A percentile compares a stretch with the other conserved stretches of the same genome.
Evolutionary conservation across 2,329 filamentous ascomycete genomes (phyloP).

Genomic region (Alternaria dauci): DNA sequence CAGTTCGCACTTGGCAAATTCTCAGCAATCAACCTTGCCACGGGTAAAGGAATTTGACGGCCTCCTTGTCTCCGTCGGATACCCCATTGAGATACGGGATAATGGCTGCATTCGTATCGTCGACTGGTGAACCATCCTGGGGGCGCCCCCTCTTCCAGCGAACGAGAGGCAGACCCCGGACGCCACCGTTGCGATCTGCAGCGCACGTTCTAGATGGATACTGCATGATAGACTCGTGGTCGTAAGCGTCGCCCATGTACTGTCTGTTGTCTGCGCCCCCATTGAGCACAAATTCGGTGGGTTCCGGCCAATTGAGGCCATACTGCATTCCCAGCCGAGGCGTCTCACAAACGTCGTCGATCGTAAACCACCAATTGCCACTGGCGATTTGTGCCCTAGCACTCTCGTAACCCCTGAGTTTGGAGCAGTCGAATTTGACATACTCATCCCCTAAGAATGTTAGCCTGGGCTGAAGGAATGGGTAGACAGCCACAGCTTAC

Average conservation of each 20-base stretch:
- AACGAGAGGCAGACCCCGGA: neutral
- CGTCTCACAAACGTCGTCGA: neutral
- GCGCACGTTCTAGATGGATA: neutral
- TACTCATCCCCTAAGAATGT: neutral
- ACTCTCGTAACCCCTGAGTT: neutral
- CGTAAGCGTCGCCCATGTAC: neutral
- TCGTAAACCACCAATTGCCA: neutral
- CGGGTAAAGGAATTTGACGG: neutral
- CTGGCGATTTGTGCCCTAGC: neutral
- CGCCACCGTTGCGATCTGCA: too few relatives aligned
- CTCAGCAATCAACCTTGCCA: neutral
- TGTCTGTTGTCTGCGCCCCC: neutral
- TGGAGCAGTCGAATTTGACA: neutral
- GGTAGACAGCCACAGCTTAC: neutral
- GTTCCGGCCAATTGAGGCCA: too few relatives aligned
- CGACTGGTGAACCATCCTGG: neutral
- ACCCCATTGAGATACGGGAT: fast-evolving
- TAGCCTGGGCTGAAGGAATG: neutral
- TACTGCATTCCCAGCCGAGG: neutral
- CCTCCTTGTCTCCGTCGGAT: neutral
- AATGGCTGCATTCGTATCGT: neutral
- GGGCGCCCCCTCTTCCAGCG: neutral
- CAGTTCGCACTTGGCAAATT: neutral
- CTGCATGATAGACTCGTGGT: neutral
- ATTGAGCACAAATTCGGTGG: neutral